Evolutionary conservation across 345 rosid species (phyloP), one percentile per base, ranked within the genome.

Genomic region (Corchorus olitorius): DNA sequence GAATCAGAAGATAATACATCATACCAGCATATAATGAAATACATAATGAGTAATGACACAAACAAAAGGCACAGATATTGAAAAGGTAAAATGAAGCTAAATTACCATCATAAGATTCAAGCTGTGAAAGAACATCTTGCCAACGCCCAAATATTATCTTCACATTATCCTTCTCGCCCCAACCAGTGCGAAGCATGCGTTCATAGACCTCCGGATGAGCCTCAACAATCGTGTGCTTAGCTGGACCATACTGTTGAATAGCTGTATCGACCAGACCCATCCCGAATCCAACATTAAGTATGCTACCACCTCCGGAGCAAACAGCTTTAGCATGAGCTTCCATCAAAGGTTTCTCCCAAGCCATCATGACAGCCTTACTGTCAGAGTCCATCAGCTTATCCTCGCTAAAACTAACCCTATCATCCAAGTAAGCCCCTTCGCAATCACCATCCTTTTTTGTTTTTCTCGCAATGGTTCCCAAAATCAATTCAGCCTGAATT

Each of bases 281-380:
- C 55, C 98, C 98, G 61, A 94, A 94, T 2, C 99, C 98, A 14
- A 93, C 75, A 79, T 94, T 94, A 2, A 94, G 83, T 35, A 91
- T 77, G 71, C 86, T 88, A 39, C 94, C 98, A 50, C 91, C 93
- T 3, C 84, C 84, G 5, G 81, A 88, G 78, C 98, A 94, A 71
- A 94, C 84, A 5, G 97, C 96, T 85, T 93, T 93, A n/a, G n/a
- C n/a, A 67, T 93, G 98, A 76, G 98, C 94, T 87, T 91, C 95
- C 98, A 94, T 94, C 52, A 94, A 68, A 15, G 97, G 98, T 72
- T 87, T 93, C 88, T 93, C 98, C 98, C 98, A 94, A 62, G 95
- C 95, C 98, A 94, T 93, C 98, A 94, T 93, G 22, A 93, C 86
- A 52, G 95, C 98, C 77, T 88, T 90, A 84, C 94, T n/a, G n/a